These are phyloP conservation scores for Wickerhamomyces xylosicus DNA, from an alignment of 805 yeast genomes.

Conservation along the genomic window DNA sequence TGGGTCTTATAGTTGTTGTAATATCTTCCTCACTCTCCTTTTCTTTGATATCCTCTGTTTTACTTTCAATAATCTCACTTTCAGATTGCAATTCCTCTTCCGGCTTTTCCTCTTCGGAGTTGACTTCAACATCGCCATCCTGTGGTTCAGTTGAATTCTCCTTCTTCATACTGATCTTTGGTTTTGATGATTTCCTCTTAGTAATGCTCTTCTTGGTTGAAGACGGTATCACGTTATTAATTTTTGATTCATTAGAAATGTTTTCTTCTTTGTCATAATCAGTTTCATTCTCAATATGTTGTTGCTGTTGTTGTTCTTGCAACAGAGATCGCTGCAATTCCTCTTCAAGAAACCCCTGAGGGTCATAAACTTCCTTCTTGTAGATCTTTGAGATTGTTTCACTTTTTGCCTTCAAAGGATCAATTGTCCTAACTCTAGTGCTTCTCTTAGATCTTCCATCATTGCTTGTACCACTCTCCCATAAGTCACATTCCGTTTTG, in stretches of 20 bases:
- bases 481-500: slow-evolving; percentile 16
- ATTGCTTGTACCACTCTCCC: slow-evolving; percentile 16
- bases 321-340: neutral
- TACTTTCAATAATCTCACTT: too few species aligned
- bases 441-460: slow-evolving; percentile 6
- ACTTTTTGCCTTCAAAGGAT: slow-evolving; percentile 12
- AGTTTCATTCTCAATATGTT: neutral
- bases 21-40: slow-evolving; percentile 1
- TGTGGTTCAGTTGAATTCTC: slow-evolving; percentile 1
- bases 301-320: neutral
- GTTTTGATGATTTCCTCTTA: too few species aligned
- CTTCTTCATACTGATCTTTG: too few species aligned
- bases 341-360: slow-evolving; percentile 1
- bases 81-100: neutral
- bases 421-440: slow-evolving; percentile 7
- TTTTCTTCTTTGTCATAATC: neutral
- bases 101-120: slow-evolving; percentile 1
- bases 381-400: slow-evolving; percentile 8
- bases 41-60: too few species aligned
- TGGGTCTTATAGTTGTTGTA: neutral
- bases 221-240: too few species aligned
- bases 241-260: neutral
- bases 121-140: slow-evolving; percentile 5
- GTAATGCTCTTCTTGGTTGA: too few species aligned
- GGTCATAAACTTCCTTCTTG: slow-evolving; percentile 11